Base-by-base conservation (phyloP, 169 alveolate genomes). In the Plasmodium malariae region DNA sequence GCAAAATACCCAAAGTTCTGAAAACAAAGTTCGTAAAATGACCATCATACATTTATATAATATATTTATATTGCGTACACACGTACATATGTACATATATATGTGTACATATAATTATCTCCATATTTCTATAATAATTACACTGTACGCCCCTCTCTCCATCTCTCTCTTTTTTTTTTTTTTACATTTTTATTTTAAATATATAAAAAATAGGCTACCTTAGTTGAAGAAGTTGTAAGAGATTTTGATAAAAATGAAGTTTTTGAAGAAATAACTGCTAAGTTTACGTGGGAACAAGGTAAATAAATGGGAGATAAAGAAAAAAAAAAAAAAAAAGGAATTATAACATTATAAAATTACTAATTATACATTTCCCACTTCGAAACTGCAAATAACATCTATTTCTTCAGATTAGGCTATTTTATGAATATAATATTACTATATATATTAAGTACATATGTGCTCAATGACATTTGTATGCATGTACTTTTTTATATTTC, bases 221-320 rank as follows among this genome's bases (percentile, higher is more conserved):
- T 83, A 17, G 85, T 83, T 32, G 91, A 83, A 68, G 86, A 83
- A 17, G 86, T 83, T 65, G 91, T 83, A 12, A 69, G 73, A 54
- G 91, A 83, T 83, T 83, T 83, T 55, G 91, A 83, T 43, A 40
- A 83, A 21, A 69, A 83, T 83, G 91, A 69, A 68, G 60, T 83
- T 11, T 83, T 69, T 34, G 96, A 94, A 57, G 96, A 94, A 34
- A 80, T 90, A 32, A 88, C 93, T 36, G 90, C 94, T 59, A 94
- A 94, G 54, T 94, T 92, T 69, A 92, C 95, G 17, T 94, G 96
- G 96, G 96, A 94, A 43, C 88, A 92, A 59, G 96, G 96, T 94
- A 88, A 17, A 24, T 36, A 45, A 3, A 30, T 83, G 14, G 17
- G 9, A 6, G 19, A 7, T 17, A 9, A 14, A 14, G 30, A 14